A percentile compares a stretch with the other conserved stretches of the same genome.
Conservation (phyloP, 306 rosid species). For the Ormosia emarginata region DNA sequence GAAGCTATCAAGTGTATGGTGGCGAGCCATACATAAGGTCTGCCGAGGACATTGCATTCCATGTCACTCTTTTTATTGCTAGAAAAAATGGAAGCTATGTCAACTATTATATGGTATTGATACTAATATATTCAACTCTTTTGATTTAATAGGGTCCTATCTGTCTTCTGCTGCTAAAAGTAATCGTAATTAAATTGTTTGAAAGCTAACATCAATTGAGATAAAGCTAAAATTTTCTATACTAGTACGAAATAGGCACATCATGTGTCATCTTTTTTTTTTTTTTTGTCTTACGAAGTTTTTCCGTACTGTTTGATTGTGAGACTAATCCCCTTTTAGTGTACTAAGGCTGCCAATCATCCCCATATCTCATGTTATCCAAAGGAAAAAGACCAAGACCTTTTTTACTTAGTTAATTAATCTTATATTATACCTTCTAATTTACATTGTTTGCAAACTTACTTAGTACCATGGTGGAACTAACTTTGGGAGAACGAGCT, state of each 20-base stretch:
- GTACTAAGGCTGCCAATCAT: no score
- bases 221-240: background rate
- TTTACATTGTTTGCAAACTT: slow-evolving; percentile 17
- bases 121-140: background rate
- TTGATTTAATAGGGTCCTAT: background rate
- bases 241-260: no score
- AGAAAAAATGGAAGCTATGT: slow-evolving; percentile 67
- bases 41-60: slow-evolving; percentile 74
- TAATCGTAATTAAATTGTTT: no score
- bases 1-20: slow-evolving; percentile 66
- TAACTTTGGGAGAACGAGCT: slow-evolving; percentile 62
- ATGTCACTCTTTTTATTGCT: slow-evolving; percentile 66
- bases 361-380: background rate
- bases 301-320: no score
- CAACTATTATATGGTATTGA: slow-evolving; percentile 67
- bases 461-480: slow-evolving; percentile 82
- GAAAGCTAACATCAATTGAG: no score
- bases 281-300: no score
- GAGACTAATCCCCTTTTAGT: no score
- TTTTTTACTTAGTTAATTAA: background rate
- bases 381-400: background rate
- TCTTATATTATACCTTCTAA: background rate
- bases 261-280: no score
- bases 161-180: background rate
- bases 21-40: slow-evolving; percentile 57